Evolutionary conservation across 2,329 filamentous ascomycete species (phyloP), one percentile per base, ranked within the genome.

Genomic region (Aspergillus quadricinctus): DNA sequence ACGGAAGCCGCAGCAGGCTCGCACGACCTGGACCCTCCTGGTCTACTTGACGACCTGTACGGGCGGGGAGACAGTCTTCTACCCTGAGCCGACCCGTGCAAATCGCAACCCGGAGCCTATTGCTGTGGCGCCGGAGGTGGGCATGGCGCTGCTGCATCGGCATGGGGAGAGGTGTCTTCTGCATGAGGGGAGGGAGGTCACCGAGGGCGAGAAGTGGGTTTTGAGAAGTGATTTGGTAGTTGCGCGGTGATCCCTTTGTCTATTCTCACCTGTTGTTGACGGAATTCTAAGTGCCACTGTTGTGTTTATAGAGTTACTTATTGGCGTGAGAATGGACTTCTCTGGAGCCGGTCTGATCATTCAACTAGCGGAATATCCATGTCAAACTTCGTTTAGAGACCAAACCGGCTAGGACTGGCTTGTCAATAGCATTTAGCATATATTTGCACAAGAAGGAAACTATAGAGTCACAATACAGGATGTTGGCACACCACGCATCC

Each of bases 51-150:
- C 89, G 1, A 90, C 88, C 3, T 95, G 92, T 65, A 72, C 83
- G 23, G 93, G 93, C 23, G 93, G 93, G 31, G 90, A 96, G 74
- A 97, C 93, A 0, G 90, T 94, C 31, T 97, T 97, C 73, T 95
- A 95, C 69, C 89, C 90, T 0, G 85, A 89, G 25, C 64, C 77
- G 14, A 74, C 77, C 11, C 71, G 80, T 2, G 69, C 79, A 19
- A 72, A 56, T 66, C 75, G 58, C 63, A 72, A 71, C 37, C 71
- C 81, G 19, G 83, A 89, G 64, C 89, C 88, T 19, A 83, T 96
- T 51, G 81, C 85, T 1, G 85, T 95, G 6, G 81, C 81, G 0
- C 83, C 89, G 10, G 90, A 96, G 71, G 88, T 88, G n/a, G 93
- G 93, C 2, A 88, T 93, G 81, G 83, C 91, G 35, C 78, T 97